Evolutionary conservation across 805 yeast species (phyloP).

Genomic region (Lachancea fermentati): DNA sequence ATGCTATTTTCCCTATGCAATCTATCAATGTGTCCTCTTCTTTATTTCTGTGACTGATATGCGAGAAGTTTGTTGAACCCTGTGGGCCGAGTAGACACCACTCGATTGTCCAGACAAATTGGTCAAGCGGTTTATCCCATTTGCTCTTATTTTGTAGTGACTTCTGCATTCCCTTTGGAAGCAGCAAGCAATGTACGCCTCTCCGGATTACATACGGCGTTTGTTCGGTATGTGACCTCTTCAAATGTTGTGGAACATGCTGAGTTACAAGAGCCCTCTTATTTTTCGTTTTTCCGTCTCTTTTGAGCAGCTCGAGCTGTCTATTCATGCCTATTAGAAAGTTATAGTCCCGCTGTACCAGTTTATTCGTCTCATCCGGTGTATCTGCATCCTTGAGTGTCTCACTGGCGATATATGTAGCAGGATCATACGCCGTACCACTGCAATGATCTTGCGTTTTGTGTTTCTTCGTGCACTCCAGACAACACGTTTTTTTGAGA

Average conservation of each 20-base stretch:
- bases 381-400: slow-evolving; percentile 37
- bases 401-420: slow-evolving; percentile 47
- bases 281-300: slow-evolving; percentile 42
- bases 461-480: slow-evolving; percentile 67
- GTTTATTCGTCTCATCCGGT: slow-evolving; percentile 35
- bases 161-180: slow-evolving; percentile 75
- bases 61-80: slow-evolving; percentile 27
- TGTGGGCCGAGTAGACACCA: slow-evolving; percentile 43
- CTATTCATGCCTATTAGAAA: slow-evolving; percentile 60
- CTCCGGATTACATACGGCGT: slow-evolving; percentile 40
- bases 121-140: slow-evolving; percentile 56
- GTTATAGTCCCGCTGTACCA: slow-evolving; percentile 78
- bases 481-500: slow-evolving; percentile 55
- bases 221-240: slow-evolving; percentile 11
- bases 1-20: slow-evolving; percentile 29
- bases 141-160: slow-evolving; percentile 58
- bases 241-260: slow-evolving; percentile 16
- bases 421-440: slow-evolving; percentile 54
- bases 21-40: slow-evolving; percentile 31
- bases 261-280: slow-evolving; percentile 36
- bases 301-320: slow-evolving; percentile 50
- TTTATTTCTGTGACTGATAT: slow-evolving; percentile 34
- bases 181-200: slow-evolving; percentile 56
- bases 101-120: slow-evolving; percentile 77
- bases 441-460: slow-evolving; percentile 57